Evolutionary conservation across 208 protist species (phyloP), one percentile per base, ranked within the genome.

Genomic region (Acanthamoeba lugdunensis): DNA sequence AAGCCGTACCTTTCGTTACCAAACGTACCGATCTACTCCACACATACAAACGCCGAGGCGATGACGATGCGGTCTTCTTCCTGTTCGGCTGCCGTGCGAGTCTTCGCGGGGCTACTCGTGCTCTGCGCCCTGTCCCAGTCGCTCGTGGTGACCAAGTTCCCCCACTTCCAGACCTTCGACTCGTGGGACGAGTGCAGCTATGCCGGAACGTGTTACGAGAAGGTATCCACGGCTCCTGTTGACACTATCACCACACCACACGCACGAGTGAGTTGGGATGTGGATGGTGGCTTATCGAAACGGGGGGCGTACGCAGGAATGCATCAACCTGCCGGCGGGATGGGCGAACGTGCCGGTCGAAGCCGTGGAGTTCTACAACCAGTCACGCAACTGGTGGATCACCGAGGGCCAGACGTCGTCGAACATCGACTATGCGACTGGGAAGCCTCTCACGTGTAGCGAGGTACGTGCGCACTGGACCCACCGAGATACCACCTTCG

Each of bases 131-230:
- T 65, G 28, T 21, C 81, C 33, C 81, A 88, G 33, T 16, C 23
- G 13, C 54, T 88, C 13, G 54, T 65, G n/a, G 81, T 88, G 81
- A 88, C 81, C 45, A 65, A 88, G 81, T 65, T 88, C 25, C 81
- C 81, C 9, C 81, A 88, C 54, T 88, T 56, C 52, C 81, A 88
- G 33, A 88, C 52, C 45, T 88, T 88, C 14, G 81, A 88, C 54
- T 88, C 81, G 45, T 88, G 81, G 81, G 41, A 88, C 54, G 18
- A 52, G 18, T 88, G 81, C 81, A 67, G 58, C 54, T 88, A 88
- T 37, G 52, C 81, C 25, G 81, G 81, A 25, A 65, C 81, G 14
- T 88, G 81, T n/a, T 88, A 67, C 54, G 81, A 88, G 48, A 14
- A 88, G 33, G 69, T 77, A 77, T n/a, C 8, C 2, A 2, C 69